Evolutionary conservation across 345 rosid genomes (phyloP).

Genomic region (Conringia planisiliqua): DNA sequence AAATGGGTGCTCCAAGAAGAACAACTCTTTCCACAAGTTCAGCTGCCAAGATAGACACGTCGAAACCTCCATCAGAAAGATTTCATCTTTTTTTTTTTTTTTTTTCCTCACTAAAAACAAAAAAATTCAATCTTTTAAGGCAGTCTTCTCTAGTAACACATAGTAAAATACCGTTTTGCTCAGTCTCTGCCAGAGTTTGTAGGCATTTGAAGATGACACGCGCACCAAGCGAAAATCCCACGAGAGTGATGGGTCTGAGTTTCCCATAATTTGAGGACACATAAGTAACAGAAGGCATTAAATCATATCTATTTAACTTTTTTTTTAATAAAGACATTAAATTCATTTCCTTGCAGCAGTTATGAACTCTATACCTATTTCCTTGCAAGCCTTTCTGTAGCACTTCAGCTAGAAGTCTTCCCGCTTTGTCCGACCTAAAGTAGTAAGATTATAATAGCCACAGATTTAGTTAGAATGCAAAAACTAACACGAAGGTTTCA

Average conservation of each 20-base stretch:
- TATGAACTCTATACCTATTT: conserved; percentile 54
- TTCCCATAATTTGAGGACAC: conserved; percentile 36
- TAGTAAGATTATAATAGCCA: conserved; percentile 9
- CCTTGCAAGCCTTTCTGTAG: conserved; percentile 87
- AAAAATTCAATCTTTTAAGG: background rate
- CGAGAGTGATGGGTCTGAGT: conserved; percentile 87
- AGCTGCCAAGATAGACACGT: conserved; percentile 45
- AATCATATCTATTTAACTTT: background rate
- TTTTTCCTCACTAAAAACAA: background rate
- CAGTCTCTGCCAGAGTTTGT: conserved; percentile 74
- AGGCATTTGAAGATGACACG: conserved; percentile 92
- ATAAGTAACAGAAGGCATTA: background rate
- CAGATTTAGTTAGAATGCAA: background rate
- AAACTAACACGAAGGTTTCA: background rate
- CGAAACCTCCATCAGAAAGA: background rate
- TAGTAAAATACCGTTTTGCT: conserved; percentile 52
- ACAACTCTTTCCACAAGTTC: conserved; percentile 90
- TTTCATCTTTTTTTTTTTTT: background rate
- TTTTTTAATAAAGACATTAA: background rate
- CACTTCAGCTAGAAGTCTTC: conserved; percentile 86
- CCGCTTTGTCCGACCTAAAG: conserved; percentile 86
- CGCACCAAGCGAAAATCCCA: conserved; percentile 94
- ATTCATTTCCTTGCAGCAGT: conserved; percentile 2
- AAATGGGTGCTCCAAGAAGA: conserved; percentile 87
- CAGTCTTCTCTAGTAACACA: background rate